Conservation (phyloP, 805 yeast genomes). For the Hanseniaspora pseudoguilliermondii region DNA sequence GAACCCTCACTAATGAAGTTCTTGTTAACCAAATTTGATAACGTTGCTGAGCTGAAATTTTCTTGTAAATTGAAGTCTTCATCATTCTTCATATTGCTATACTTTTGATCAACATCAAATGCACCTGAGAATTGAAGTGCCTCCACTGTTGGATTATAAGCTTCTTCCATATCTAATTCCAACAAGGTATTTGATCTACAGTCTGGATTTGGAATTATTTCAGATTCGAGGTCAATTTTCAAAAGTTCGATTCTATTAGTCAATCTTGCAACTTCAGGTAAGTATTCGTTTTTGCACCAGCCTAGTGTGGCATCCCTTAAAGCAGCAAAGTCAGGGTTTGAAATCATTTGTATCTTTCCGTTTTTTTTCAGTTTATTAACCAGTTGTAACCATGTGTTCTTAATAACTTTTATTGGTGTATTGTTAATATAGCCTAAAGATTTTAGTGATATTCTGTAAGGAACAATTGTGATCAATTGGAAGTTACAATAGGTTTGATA, state of each 20-base stretch:
- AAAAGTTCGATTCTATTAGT: constrained; percentile 13
- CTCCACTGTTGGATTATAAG: constrained; percentile 28
- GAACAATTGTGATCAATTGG: constrained; percentile 55
- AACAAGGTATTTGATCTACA: constrained; percentile 13
- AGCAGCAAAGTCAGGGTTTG: constrained; percentile 78
- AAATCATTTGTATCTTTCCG: constrained; percentile 49
- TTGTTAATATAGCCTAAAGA: constrained; percentile 52
- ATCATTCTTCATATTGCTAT: constrained; percentile 14
- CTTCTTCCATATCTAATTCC: constrained; percentile 18
- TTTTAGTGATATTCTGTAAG: constrained; percentile 60
- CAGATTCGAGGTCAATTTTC: constrained; percentile 10
- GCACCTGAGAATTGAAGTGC: constrained; percentile 31
- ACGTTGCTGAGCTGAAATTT: neutral
- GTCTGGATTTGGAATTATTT: constrained; percentile 14
- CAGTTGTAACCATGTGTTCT: constrained; percentile 43
- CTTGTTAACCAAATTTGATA: neutral
- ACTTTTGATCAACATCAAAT: constrained; percentile 19
- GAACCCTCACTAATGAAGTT: neutral
- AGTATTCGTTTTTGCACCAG: constrained; percentile 23
- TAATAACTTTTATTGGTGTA: constrained; percentile 41
- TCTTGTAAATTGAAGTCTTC: constrained; percentile 11
- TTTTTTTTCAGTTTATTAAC: constrained; percentile 38
- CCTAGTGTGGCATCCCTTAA: constrained; percentile 58
- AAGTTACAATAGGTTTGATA: constrained; percentile 46
- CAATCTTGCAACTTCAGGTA: constrained; percentile 4